Evolutionary conservation across 2,329 filamentous ascomycete genomes (phyloP).

Genomic region (Apiospora malaysiana): DNA sequence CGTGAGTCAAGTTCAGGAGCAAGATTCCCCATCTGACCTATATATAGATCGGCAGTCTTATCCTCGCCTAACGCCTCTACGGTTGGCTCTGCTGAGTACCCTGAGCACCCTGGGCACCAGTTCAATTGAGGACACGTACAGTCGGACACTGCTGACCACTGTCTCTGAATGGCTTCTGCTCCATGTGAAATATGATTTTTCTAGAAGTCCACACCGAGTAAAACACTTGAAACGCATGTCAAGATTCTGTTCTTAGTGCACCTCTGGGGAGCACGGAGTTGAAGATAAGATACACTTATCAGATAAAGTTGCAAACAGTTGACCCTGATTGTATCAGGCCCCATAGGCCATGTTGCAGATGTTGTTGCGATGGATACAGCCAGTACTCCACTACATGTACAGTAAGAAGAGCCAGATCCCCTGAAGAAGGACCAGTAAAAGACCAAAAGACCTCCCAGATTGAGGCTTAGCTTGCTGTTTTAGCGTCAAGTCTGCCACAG

Average conservation of each 20-base stretch:
- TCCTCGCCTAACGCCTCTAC: neutral
- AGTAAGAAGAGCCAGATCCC: neutral
- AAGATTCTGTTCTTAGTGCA: neutral
- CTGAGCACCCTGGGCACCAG: neutral
- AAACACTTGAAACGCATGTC: slow-evolving; percentile 4
- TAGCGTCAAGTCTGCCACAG: neutral
- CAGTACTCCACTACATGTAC: neutral
- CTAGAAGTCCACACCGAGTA: neutral
- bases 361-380: neutral
- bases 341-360: slow-evolving; percentile 1
- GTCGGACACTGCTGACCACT: neutral
- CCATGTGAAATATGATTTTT: too few species aligned
- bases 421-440: neutral
- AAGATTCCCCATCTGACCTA: neutral
- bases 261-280: neutral
- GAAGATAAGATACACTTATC: neutral
- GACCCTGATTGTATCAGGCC: slow-evolving; percentile 5
- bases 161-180: neutral
- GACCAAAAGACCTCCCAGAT: neutral
- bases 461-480: slow-evolving; percentile 10
- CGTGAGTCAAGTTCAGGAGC: neutral
- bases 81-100: neutral
- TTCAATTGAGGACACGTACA: neutral
- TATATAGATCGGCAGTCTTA: slow-evolving; percentile 8
- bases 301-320: slow-evolving; percentile 3